phyloP scores from a whole-genome alignment of 1,284 basidiomycete species.

The Rhodotorula sp. region DNA sequence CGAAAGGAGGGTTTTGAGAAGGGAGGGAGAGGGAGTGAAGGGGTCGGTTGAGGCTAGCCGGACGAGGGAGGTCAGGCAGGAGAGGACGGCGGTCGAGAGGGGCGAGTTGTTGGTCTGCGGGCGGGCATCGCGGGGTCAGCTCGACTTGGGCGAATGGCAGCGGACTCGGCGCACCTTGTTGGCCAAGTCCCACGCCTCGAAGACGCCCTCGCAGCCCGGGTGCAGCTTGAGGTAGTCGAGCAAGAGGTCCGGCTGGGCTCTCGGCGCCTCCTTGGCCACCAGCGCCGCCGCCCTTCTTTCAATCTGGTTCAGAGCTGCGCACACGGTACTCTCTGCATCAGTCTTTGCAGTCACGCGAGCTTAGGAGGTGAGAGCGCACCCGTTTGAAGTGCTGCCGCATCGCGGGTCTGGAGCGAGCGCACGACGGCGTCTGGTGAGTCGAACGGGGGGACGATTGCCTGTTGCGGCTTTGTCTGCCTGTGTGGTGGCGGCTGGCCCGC shows the following conservation, averaged over 20 bases:
- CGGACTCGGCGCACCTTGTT: slow-evolving; percentile 23
- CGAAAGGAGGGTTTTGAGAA: slow-evolving; percentile 30
- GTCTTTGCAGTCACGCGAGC: too few species aligned
- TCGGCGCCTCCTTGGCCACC: slow-evolving; percentile 18
- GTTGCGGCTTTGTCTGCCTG: neutral
- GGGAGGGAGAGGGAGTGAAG: slow-evolving; percentile 28
- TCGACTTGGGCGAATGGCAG: neutral
- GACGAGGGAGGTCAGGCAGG: slow-evolving; percentile 35
- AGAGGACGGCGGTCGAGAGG: slow-evolving; percentile 33
- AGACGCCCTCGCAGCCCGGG: slow-evolving; percentile 31
- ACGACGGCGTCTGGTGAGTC: slow-evolving; percentile 18
- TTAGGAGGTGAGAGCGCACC: neutral
- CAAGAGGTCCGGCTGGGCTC: slow-evolving; percentile 18
- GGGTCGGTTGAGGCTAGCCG: slow-evolving; percentile 36
- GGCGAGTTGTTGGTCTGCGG: slow-evolving; percentile 37
- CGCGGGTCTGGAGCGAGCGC: slow-evolving; percentile 25
- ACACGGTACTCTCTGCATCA: neutral
- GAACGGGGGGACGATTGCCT: slow-evolving; percentile 22
- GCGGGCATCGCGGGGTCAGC: neutral
- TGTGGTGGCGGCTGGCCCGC: neutral
- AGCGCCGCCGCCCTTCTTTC: slow-evolving; percentile 30
- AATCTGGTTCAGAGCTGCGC: slow-evolving; percentile 26
- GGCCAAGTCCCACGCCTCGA: slow-evolving; percentile 35
- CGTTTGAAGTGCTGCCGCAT: slow-evolving; percentile 22
- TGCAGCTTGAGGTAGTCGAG: slow-evolving; percentile 35